Conservation (phyloP, 352 stramenopile genomes). For the Pythium phragmitis region DNA sequence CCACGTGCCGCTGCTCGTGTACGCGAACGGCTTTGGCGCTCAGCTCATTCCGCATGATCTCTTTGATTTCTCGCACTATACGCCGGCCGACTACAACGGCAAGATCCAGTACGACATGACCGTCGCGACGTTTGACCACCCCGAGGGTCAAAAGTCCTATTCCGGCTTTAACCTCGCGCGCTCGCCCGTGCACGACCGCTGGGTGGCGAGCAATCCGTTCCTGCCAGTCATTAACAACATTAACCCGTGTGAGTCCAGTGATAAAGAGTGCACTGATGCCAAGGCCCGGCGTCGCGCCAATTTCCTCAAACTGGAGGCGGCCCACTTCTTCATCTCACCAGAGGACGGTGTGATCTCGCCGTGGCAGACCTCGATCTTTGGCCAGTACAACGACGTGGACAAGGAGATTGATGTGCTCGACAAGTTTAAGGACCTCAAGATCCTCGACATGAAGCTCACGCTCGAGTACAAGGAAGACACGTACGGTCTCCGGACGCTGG, state of each 20-base stretch:
- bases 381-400: constrained; percentile 36
- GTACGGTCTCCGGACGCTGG: constrained; percentile 39
- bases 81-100: constrained; percentile 26
- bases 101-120: constrained; percentile 44
- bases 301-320: constrained; percentile 23
- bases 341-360: constrained; percentile 37
- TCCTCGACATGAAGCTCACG: constrained; percentile 37
- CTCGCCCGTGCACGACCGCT: constrained; percentile 23
- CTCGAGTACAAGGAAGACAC: constrained; percentile 39
- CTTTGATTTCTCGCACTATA: constrained; percentile 42
- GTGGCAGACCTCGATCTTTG: constrained; percentile 38
- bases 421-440: constrained; percentile 30
- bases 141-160: constrained; percentile 31
- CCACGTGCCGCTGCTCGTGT: constrained; percentile 31
- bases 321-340: constrained; percentile 39
- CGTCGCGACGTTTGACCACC: constrained; percentile 25
- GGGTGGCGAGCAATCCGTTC: constrained; percentile 30
- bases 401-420: constrained; percentile 29
- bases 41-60: constrained; percentile 30
- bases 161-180: constrained; percentile 45
- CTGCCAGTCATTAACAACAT: constrained; percentile 37
- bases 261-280: not conserved
- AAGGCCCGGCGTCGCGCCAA: constrained; percentile 38
- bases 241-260: not conserved
- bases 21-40: constrained; percentile 29